Evolutionary conservation across 2,329 filamentous ascomycete genomes (phyloP).

Genomic region (Calycina marina): DNA sequence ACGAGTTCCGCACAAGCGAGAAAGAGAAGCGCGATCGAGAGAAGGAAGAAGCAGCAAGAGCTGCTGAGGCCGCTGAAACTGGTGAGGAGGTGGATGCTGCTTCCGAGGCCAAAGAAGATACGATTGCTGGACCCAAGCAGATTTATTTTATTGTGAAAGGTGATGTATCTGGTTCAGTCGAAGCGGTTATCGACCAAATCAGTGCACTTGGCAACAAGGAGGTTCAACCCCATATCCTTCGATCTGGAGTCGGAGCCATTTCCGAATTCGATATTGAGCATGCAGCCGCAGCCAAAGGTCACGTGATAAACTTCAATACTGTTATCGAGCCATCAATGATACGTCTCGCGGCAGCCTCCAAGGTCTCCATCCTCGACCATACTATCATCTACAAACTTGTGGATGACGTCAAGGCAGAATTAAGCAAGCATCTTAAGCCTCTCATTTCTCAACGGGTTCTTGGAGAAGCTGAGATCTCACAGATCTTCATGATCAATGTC

Average conservation of each 20-base stretch:
- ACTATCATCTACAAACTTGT: conserved; percentile 73
- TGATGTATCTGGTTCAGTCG: conserved; percentile 85
- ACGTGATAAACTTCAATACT: conserved; percentile 80
- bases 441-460: conserved; percentile 54
- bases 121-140: conserved; percentile 31
- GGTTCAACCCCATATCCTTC: conserved; percentile 61
- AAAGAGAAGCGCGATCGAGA: conserved; percentile 49
- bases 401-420: conserved; percentile 52
- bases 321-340: conserved; percentile 51
- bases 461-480: conserved; percentile 75
- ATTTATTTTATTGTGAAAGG: conserved; percentile 82
- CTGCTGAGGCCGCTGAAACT: conserved; percentile 26
- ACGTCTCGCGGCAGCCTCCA: conserved; percentile 51
- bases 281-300: conserved; percentile 59
- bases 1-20: conserved; percentile 42
- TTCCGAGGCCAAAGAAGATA: conserved; percentile 19
- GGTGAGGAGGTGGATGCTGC: conserved; percentile 15
- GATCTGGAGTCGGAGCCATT: conserved; percentile 62
- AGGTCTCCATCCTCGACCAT: conserved; percentile 69
- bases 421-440: conserved; percentile 58
- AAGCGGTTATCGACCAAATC: conserved; percentile 71
- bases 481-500: conserved; percentile 73
- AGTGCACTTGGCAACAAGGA: conserved; percentile 72
- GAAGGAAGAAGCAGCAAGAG: conserved; percentile 33
- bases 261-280: conserved; percentile 82